Base-by-base conservation (phyloP, 2,329 filamentous ascomycete genomes). In the Ascochyta viciae-villosae region DNA sequence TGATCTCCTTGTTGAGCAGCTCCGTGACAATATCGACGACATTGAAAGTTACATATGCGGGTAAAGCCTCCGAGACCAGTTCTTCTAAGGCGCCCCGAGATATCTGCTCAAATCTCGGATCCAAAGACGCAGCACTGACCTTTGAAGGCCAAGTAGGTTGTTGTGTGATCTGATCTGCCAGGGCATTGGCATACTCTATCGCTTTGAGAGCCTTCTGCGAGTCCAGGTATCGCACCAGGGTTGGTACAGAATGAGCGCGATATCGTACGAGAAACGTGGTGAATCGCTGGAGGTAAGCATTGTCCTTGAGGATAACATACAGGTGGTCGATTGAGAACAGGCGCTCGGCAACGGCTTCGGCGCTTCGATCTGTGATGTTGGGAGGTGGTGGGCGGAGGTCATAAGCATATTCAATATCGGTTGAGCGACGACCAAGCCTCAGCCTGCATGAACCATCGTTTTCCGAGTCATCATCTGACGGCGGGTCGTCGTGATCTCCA, bases 211-310 rank as follows among this genome's bases (percentile, higher is more conserved):
- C 88, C 68, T 91, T 92, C 52, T 85, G 74, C 0, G 87, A 82
- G 63, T 90, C 87, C 1, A 91, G 77, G 60, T 90, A 91, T 72
- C 89, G 89, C 15, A 85, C 82, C 13, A 91, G 76, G 9, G 89
- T 78, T 0, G 87, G 83, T 4, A 89, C 79, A 0, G 87, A 89
- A 19, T 81, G 76, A 3, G 86, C 83, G 44, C 86, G 80, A 47
- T 83, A 79, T 10, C 78, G 74, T 53, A 83, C 82, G 3, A 92
- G 75, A 63, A 89, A 92, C 7, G 82, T 80, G 1, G 84, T 87
- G 68, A 91, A 92, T 40, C 80, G 82, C 43, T 85, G 78, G 1
- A 89, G 80, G 26, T 87, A 78, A 4, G 81, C 75, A 0, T 85
- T 82, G 53, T 89, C 84, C 3, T 81, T 78, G 55, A 91, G 85